These are phyloP conservation scores for Saccharomyces paradoxus DNA, from an alignment of 805 yeast genomes.

Conservation along the genomic window DNA sequence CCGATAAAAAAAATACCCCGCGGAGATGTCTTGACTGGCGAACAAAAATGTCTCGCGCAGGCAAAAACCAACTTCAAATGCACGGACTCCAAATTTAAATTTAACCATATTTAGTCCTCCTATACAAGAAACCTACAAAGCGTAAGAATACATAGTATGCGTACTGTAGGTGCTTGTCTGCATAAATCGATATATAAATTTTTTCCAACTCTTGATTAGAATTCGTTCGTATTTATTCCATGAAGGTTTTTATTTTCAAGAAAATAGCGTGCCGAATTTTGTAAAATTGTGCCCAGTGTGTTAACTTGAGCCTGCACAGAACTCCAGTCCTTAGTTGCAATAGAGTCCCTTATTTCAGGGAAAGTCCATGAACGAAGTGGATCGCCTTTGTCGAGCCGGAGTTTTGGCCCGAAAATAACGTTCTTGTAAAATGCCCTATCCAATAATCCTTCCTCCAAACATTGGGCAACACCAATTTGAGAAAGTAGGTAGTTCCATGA, in stretches of 20 bases:
- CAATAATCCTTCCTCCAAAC: conserved; percentile 38
- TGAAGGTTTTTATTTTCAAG: background rate
- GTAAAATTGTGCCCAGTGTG: conserved; percentile 33
- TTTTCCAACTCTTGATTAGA: background rate
- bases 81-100: too few relatives aligned
- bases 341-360: conserved; percentile 68
- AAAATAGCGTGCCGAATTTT: background rate
- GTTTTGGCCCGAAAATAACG: conserved; percentile 59
- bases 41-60: background rate
- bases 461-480: conserved; percentile 45
- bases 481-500: conserved; percentile 69
- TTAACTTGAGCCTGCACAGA: conserved; percentile 49
- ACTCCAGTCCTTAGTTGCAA: conserved; percentile 41
- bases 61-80: too few relatives aligned
- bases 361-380: conserved; percentile 48
- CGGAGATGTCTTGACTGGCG: background rate
- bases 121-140: background rate
- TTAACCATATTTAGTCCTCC: background rate
- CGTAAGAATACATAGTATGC: background rate
- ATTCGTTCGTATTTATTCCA: background rate
- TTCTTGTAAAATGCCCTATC: conserved; percentile 61
- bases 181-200: background rate
- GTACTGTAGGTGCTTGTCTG: background rate
- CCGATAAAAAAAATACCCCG: background rate
- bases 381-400: conserved; percentile 46